Base-by-base conservation (phyloP, 768 basidiomycete genomes). In the Hypholoma fasciculare region DNA sequence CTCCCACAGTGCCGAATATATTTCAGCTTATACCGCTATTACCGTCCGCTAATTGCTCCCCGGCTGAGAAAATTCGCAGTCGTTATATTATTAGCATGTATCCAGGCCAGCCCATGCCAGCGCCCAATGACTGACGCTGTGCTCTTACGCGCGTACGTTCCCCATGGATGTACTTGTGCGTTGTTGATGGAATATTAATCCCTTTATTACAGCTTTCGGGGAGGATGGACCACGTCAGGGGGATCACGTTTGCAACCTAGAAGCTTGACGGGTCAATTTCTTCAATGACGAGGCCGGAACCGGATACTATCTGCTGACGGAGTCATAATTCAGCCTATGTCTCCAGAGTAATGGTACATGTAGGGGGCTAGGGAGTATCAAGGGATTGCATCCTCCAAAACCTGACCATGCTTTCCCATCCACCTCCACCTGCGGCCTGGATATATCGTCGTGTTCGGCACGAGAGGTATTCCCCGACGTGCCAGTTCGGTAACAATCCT, bases 401-500 rank as follows among this genome's bases (percentile, higher is more conserved):
- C 75, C 71, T 85, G 78, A 9, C 91, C 91, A 39, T 76, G 73
- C 65, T 80, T 85, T 65, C 91, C 92, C 93, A 95, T 94, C 93
- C 93, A 94, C 13, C 74, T 74, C 92, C 90, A 95, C 53, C 88
- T 81, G 49, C 83, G 78, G 60, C 81, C 78, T 39, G 85, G 82
- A 66, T 83, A 77, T 63, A 93, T 83, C n/a, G 76, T 61, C 7
- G 85, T 85, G 66, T 96, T 97, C 19, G 93, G 85, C 60, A 84
- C 78, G 60, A 98, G 76, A 57, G 79, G 74, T 34, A 89, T 76
- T 27, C 87, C 87, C 54, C 84, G 82, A 54, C 82, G 73, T 12
- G 88, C 88, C n/a, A 98, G 83, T 65, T 93, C 90, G 50, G 83
- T 74, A 40, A 96, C 69, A 59, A 99, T 86, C 36, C 91, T 85